Conservation (phyloP, 75 land plant genomes). For the Ceratopteris richardii region DNA sequence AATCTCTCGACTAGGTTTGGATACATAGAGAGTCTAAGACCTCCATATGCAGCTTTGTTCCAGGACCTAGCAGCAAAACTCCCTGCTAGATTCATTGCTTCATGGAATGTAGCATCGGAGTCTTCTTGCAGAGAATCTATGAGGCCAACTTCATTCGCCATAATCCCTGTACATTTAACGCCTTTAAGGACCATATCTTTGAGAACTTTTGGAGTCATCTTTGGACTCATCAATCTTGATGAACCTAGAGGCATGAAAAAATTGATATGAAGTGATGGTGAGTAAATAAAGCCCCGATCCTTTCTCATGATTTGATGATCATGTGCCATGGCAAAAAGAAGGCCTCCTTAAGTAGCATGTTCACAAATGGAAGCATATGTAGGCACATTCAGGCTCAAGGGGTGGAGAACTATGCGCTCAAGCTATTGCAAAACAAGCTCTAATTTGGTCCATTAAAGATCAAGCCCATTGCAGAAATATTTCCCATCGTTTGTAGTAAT, state of each 20-base stretch:
- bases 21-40: slow-evolving; percentile 24
- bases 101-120: slow-evolving; percentile 14
- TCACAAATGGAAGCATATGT: slow-evolving; percentile 18
- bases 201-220: too few relatives aligned
- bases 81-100: slow-evolving; percentile 24
- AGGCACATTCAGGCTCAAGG: slow-evolving; percentile 13
- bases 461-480: too few relatives aligned
- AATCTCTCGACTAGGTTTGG: slow-evolving; percentile 7
- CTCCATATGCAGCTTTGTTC: slow-evolving; percentile 19
- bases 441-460: slow-evolving; percentile 24
- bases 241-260: slow-evolving; percentile 13
- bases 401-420: slow-evolving; percentile 5
- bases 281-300: slow-evolving; percentile 15
- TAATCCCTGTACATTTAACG: too few relatives aligned
- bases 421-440: slow-evolving; percentile 5
- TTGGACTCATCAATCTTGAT: slow-evolving; percentile 10
- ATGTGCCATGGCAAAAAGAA: slow-evolving; percentile 21
- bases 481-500: too few relatives aligned
- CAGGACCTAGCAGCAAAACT: slow-evolving; percentile 20
- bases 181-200: too few relatives aligned
- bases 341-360: slow-evolving; percentile 14
- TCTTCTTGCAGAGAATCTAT: not conserved
- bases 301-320: slow-evolving; percentile 8
- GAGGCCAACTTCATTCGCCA: slow-evolving; percentile 12
- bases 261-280: slow-evolving; percentile 14